Evolutionary conservation across 306 rosid species (phyloP).

Genomic region (Pterocarpus santalinus): DNA sequence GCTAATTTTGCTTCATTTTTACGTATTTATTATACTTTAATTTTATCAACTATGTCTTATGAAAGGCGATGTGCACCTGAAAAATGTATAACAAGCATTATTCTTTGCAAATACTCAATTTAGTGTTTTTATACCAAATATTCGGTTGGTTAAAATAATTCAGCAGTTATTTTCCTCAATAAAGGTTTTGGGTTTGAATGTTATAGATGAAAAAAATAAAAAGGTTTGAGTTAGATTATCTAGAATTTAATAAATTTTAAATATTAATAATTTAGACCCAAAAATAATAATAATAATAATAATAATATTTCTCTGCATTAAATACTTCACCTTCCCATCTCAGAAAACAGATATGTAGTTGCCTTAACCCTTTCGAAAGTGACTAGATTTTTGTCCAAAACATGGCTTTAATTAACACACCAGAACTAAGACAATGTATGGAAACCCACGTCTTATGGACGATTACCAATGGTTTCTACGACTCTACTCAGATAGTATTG

Average conservation of each 20-base stretch:
- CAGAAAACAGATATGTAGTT: conserved; percentile 5
- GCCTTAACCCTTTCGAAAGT: conserved; percentile 25
- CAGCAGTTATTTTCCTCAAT: too few relatives aligned
- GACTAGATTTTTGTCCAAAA: conserved; percentile 1
- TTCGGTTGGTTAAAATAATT: too few relatives aligned
- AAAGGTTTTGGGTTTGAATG: too few relatives aligned
- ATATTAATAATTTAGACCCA: too few relatives aligned
- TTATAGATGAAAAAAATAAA: too few relatives aligned
- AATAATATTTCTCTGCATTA: conserved; percentile 1
- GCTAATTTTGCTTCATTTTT: too few relatives aligned
- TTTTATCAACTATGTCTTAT: not conserved
- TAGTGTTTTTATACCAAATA: not conserved
- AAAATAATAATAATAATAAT: too few relatives aligned
- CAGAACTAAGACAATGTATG: not conserved
- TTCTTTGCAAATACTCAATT: conserved; percentile 18
- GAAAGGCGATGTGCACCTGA: not conserved
- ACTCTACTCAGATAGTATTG: not conserved
- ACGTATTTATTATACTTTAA: too few relatives aligned
- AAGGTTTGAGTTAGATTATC: too few relatives aligned
- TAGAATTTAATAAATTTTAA: too few relatives aligned
- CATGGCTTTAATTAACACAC: not conserved
- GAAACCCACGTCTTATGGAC: not conserved
- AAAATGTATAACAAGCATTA: not conserved
- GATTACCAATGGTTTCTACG: not conserved
- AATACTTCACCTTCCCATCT: conserved; percentile 9